These are phyloP conservation scores for Sechiopsis laciniata DNA, from an alignment of 306 rosid genomes.

Conservation along the genomic window DNA sequence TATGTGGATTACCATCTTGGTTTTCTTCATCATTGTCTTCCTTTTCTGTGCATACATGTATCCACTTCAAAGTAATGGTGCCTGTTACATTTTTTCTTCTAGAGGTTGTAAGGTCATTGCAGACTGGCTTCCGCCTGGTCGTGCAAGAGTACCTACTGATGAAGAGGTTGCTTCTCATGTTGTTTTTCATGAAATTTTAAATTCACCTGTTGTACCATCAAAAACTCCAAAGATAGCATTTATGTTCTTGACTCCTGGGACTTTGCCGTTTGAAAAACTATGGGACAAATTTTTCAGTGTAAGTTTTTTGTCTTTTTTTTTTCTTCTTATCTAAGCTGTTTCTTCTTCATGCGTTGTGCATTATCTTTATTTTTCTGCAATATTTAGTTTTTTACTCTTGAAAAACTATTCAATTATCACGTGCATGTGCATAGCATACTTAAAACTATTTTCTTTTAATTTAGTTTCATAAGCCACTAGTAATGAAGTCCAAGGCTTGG, in stretches of 20 bases:
- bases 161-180: constrained; percentile 55
- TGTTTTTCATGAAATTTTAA: constrained; percentile 64
- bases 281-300: constrained; percentile 85
- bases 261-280: constrained; percentile 80
- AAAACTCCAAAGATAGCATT: constrained; percentile 73
- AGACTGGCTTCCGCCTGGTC: constrained; percentile 34
- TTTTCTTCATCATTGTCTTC: constrained; percentile 72
- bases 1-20: constrained; percentile 75
- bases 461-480: background rate
- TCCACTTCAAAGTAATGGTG: constrained; percentile 50
- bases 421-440: no score
- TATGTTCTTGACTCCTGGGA: constrained; percentile 78
- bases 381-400: background rate
- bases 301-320: constrained; percentile 30
- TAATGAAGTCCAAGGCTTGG: background rate
- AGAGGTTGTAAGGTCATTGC: constrained; percentile 57
- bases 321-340: constrained; percentile 14
- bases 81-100: constrained; percentile 79
- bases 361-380: constrained; percentile 5
- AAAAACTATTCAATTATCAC: no score
- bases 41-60: constrained; percentile 76
- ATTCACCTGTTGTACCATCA: constrained; percentile 37
- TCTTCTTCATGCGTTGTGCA: background rate
- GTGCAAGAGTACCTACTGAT: constrained; percentile 46
- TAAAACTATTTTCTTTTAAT: no score